Conservation (phyloP, 371 early-diverging fungal species). For the Mortierella sp. region DNA sequence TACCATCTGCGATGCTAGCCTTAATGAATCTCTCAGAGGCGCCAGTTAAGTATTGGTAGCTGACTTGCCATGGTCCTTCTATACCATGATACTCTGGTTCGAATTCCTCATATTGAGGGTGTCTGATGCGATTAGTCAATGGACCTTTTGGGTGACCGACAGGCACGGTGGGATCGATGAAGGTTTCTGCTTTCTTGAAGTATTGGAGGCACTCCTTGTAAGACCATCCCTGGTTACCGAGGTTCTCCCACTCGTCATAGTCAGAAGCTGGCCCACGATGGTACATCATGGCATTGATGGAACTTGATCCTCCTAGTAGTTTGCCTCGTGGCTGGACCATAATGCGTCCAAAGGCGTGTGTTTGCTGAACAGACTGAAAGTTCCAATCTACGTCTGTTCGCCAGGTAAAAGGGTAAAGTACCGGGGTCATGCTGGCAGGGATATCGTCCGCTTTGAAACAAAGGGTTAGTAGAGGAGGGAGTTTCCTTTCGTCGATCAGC, state of each 20-base stretch:
- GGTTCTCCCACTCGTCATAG: conserved; percentile 40
- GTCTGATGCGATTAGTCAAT: conserved; percentile 22
- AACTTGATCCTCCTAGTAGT: conserved; percentile 36
- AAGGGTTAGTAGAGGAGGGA: background rate
- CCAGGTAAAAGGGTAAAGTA: background rate
- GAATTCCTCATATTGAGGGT: conserved; percentile 32
- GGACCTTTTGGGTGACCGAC: conserved; percentile 38
- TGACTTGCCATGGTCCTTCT: conserved; percentile 48
- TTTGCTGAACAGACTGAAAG: conserved; percentile 35
- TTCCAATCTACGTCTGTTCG: conserved; percentile 35
- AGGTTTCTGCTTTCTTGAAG: conserved; percentile 47
- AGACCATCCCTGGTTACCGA: conserved; percentile 50
- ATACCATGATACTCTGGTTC: conserved; percentile 49
- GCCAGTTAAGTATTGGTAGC: conserved; percentile 33
- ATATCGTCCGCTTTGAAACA: conserved; percentile 35
- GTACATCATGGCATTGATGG: conserved; percentile 57
- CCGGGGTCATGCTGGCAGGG: conserved; percentile 28
- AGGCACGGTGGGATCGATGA: conserved; percentile 41
- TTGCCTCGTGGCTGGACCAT: conserved; percentile 49
- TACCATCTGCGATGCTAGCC: conserved; percentile 33
- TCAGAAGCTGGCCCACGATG: conserved; percentile 53
- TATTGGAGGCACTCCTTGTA: conserved; percentile 48
- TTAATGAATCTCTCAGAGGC: conserved; percentile 25
- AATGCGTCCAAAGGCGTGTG: conserved; percentile 31
- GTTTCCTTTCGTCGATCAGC: background rate